These are phyloP conservation scores for Nannizziopsis barbatae DNA, from an alignment of 2,329 filamentous ascomycete genomes.

Conservation along the genomic window DNA sequence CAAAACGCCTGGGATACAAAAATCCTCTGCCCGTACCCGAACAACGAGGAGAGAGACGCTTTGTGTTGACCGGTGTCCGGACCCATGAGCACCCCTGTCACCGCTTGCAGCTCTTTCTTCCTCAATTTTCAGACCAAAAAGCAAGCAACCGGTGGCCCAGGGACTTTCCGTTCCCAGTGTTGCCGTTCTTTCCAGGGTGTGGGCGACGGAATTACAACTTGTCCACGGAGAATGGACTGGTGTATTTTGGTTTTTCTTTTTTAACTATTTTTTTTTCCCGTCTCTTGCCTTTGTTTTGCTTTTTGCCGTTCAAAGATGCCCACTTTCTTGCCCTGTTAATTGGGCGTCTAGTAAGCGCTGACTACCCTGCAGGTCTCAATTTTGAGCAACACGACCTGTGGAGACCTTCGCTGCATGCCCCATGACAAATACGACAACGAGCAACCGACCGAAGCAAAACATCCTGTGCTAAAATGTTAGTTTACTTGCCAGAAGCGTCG, in stretches of 20 bases:
- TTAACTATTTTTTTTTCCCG: no score
- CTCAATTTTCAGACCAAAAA: background rate
- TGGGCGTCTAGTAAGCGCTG: conserved; percentile 10
- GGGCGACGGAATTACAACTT: no score
- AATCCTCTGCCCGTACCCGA: background rate
- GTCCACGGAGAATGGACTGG: no score
- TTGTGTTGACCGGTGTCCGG: background rate
- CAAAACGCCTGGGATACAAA: background rate
- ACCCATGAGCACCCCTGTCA: conserved; percentile 1
- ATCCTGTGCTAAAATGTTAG: no score
- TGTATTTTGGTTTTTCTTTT: no score
- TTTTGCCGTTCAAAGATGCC: no score
- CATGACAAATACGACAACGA: no score
- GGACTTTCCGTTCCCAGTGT: conserved; percentile 2
- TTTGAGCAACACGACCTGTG: background rate
- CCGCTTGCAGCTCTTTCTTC: background rate
- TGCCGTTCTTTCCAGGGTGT: background rate
- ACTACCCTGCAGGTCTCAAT: conserved; percentile 3
- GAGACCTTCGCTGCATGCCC: background rate
- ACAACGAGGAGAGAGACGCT: background rate
- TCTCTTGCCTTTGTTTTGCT: no score
- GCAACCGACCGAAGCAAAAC: no score
- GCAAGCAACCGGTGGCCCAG: background rate
- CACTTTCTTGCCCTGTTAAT: background rate
- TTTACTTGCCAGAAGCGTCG: no score